Evolutionary conservation across 495 filamentous ascomycete genomes (phyloP).

Genomic region (Clohesyomyces aquaticus): DNA sequence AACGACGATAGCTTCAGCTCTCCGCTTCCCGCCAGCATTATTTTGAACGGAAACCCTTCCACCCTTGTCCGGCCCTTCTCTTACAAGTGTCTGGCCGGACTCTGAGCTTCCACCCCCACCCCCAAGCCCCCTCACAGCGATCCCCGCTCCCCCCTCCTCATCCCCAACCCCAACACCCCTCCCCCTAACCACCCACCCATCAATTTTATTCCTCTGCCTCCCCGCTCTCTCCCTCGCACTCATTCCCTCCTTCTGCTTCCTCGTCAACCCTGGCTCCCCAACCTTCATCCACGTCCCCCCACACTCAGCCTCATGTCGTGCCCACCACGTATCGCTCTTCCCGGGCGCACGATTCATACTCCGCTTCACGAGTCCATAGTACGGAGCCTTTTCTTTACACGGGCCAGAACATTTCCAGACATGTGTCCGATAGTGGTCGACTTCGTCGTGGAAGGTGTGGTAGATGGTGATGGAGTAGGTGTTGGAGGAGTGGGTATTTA

Average conservation of each 20-base stretch:
- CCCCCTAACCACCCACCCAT: too few relatives aligned
- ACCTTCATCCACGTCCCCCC: conserved; percentile 46
- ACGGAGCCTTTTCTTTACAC: conserved; percentile 40
- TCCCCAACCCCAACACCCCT: too few relatives aligned
- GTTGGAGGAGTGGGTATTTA: conserved; percentile 46
- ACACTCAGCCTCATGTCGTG: conserved; percentile 43
- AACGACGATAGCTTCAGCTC: conserved; percentile 1
- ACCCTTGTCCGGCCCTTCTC: too few relatives aligned
- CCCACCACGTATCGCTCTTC: conserved; percentile 46
- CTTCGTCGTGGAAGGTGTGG: conserved; percentile 48
- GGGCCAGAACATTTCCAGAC: conserved; percentile 47
- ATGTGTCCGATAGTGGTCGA: conserved; percentile 46
- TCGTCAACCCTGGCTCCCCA: conserved; percentile 43
- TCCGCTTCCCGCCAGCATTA: too few relatives aligned
- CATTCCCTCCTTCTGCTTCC: conserved; percentile 40
- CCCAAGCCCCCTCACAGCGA: too few relatives aligned
- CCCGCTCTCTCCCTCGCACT: conserved; percentile 44
- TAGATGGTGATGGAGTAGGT: conserved; percentile 43
- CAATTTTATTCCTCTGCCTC: conserved; percentile 47
- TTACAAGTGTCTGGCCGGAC: too few relatives aligned
- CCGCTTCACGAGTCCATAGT: conserved; percentile 47
- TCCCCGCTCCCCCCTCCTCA: too few relatives aligned
- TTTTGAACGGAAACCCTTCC: too few relatives aligned
- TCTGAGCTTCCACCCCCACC: conserved; percentile 17
- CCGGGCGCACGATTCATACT: conserved; percentile 47